These are phyloP conservation scores for Huntiella decipiens DNA, from an alignment of 2,329 filamentous ascomycete species.

Conservation along the genomic window DNA sequence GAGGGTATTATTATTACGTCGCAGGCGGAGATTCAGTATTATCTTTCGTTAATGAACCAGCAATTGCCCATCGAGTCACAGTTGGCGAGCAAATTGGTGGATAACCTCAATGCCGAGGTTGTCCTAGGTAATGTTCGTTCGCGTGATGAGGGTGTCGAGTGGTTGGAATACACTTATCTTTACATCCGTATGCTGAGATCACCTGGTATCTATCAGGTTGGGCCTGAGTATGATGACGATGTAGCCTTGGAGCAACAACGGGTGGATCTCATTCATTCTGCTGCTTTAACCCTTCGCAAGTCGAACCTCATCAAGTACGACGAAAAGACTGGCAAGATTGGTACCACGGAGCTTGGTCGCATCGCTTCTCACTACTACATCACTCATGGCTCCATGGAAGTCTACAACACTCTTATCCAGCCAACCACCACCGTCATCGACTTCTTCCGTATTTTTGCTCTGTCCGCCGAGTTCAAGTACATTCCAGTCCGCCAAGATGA, in stretches of 20 bases:
- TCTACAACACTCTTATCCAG: conserved; percentile 89
- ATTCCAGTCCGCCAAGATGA: conserved; percentile 96
- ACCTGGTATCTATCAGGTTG: conserved; percentile 85
- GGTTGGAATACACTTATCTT: conserved; percentile 94
- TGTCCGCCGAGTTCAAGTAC: conserved; percentile 97
- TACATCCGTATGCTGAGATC: conserved; percentile 96
- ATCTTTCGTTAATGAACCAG: conserved; percentile 88
- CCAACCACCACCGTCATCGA: conserved; percentile 86
- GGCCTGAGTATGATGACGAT: conserved; percentile 87
- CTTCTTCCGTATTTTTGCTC: conserved; percentile 85
- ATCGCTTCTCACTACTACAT: conserved; percentile 99
- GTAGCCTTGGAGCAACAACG: conserved; percentile 84
- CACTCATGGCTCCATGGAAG: conserved; percentile 87
- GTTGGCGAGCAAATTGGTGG: conserved; percentile 76
- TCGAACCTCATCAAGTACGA: conserved; percentile 88
- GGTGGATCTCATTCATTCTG: conserved; percentile 92
- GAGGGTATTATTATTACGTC: conserved; percentile 98
- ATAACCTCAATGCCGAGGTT: conserved; percentile 91
- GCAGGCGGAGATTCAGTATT: conserved; percentile 89
- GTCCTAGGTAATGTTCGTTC: conserved; percentile 84
- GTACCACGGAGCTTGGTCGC: conserved; percentile 81
- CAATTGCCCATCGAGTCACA: conserved; percentile 96
- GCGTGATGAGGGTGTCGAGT: conserved; percentile 93
- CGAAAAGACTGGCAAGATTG: conserved; percentile 72
- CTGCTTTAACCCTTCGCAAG: conserved; percentile 69